Base-by-base conservation (phyloP, 1,284 basidiomycete species). In the Lentinula novae-zelandiae region DNA sequence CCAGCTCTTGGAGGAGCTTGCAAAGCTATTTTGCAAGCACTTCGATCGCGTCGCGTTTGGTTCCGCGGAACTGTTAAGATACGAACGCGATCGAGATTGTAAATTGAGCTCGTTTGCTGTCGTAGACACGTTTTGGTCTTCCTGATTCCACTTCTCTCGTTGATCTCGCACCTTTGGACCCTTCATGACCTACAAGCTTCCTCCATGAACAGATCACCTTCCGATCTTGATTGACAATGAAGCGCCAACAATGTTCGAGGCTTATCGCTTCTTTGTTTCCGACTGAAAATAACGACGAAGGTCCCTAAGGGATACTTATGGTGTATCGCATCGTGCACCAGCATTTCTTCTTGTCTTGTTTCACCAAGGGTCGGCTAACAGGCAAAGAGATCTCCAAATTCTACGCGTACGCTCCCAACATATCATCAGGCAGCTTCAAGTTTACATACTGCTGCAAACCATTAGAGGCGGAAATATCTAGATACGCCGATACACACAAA, bases 11-110 rank as follows among this genome's bases (percentile, higher is more conserved):
- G 44, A 46, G 5, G 8, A 3, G 8, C 17, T 46, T 17, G 17
- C 6, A 8, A 22, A 46, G 17, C 27, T 27, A 27, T 27, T 27
- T 27, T 27, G 3, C 27, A 27, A 27, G 27, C 27, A 27, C 27
- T 27, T 27, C 27, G 27, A 27, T 27, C 27, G 27, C 27, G 27
- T 27, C 27, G 27, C 27, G 27, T 46, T 38, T 38, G 36, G 12
- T 20, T 22, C 44, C n/a, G n/a, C 44, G 20, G 9, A 20, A 46
- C 9, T 46, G 44, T n/a, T 53, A 0, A 34, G 13, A 34, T 36
- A 20, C 20, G n/a, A 39, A 53, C 10, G 34, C 52, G 52, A 53
- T 53, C 52, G 52, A 53, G 52, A 53, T 53, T 53, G 50, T 52
- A 13, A 34, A 49, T 52, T 34, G 31, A 34, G 2, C 22, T 27